Evolutionary conservation across 2,329 filamentous ascomycete genomes (phyloP).

Genomic region (Aspergillus clavatus): DNA sequence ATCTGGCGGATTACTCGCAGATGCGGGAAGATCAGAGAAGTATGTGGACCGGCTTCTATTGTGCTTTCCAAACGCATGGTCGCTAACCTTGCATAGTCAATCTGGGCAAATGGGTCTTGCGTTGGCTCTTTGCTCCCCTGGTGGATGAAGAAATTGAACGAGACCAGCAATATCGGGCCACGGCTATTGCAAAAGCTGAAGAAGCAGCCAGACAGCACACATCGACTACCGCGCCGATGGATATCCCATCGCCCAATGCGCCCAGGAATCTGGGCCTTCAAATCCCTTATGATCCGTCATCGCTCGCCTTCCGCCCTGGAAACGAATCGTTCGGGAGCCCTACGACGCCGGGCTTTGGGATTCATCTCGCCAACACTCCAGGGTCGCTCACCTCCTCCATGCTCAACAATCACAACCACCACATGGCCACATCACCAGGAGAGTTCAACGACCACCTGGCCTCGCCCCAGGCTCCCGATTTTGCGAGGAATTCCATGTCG

Average conservation of each 20-base stretch:
- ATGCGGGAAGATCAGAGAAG: conserved; percentile 92
- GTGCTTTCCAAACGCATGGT: neutral
- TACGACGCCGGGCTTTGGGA: conserved; percentile 71
- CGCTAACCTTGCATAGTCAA: conserved; percentile 61
- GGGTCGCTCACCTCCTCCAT: conserved; percentile 36
- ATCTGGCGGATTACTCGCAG: conserved; percentile 66
- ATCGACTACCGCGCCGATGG: conserved; percentile 57
- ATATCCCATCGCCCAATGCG: conserved; percentile 43
- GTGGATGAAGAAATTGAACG: conserved; percentile 85
- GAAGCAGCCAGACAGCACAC: conserved; percentile 55
- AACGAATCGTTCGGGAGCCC: conserved; percentile 59
- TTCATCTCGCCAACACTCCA: conserved; percentile 68
- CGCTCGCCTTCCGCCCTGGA: conserved; percentile 55
- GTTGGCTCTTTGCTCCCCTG: conserved; percentile 83
- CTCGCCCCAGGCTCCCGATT: conserved; percentile 51
- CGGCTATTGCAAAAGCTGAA: conserved; percentile 59
- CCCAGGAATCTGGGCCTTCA: conserved; percentile 26
- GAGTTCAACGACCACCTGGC: conserved; percentile 31
- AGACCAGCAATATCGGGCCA: conserved; percentile 68
- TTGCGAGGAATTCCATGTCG: conserved; percentile 49
- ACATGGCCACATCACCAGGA: conserved; percentile 30
- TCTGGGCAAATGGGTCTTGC: conserved; percentile 90
- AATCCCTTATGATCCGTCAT: conserved; percentile 30
- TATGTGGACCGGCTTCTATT: conserved; percentile 44
- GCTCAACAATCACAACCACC: conserved; percentile 24